Evolutionary conservation across 768 basidiomycete genomes (phyloP).

Genomic region (Filobasidium floriforme): DNA sequence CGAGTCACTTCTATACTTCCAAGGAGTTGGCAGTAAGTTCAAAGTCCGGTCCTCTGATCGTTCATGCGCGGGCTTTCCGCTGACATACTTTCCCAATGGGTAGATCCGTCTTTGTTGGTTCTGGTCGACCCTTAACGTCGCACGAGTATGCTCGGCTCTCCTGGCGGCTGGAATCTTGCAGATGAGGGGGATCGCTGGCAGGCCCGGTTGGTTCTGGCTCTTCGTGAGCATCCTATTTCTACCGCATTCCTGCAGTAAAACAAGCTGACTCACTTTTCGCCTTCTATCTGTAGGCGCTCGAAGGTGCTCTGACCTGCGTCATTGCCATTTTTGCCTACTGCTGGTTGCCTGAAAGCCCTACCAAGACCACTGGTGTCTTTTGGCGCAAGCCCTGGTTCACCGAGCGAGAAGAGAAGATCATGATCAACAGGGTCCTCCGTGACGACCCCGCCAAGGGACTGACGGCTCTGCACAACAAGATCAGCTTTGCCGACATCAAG

Average conservation of each 20-base stretch:
- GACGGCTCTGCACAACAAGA: constrained; percentile 19
- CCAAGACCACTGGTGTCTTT: constrained; percentile 58
- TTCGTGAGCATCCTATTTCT: constrained; percentile 7
- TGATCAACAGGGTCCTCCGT: constrained; percentile 55
- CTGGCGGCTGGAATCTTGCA: constrained; percentile 27
- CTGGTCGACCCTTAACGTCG: constrained; percentile 19
- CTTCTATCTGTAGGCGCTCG: constrained; percentile 3
- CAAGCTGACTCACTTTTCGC: not conserved
- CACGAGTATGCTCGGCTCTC: constrained; percentile 15
- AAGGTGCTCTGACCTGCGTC: constrained; percentile 51
- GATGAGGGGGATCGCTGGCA: constrained; percentile 20
- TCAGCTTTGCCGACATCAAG: constrained; percentile 18
- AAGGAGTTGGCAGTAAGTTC: constrained; percentile 18
- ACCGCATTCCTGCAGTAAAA: not conserved
- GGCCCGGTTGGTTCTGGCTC: constrained; percentile 27
- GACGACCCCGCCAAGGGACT: constrained; percentile 60
- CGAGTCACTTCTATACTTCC: constrained; percentile 15
- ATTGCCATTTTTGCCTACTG: constrained; percentile 54
- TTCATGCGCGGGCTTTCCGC: not conserved
- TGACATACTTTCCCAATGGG: not conserved
- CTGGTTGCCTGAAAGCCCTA: constrained; percentile 59
- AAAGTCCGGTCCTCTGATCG: not conserved
- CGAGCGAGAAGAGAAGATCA: constrained; percentile 57
- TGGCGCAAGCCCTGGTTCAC: constrained; percentile 59
- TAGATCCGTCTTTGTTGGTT: constrained; percentile 20